phyloP scores from a whole-genome alignment of 2,329 filamentous ascomycete species.

The Arachnopeziza araneosa region DNA sequence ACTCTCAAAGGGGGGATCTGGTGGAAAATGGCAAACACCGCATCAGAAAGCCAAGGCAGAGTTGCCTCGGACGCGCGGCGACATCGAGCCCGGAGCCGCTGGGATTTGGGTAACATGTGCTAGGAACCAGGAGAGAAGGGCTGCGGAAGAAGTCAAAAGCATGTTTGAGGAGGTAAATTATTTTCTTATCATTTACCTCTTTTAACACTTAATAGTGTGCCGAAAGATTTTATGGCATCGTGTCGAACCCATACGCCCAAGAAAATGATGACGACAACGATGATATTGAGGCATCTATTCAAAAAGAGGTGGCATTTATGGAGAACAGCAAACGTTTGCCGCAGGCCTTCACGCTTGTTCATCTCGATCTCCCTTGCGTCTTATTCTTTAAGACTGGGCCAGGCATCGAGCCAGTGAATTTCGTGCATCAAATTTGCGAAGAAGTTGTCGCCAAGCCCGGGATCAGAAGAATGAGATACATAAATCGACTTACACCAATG shows the following conservation, averaged over 20 bases:
- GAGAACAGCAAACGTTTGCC: slow-evolving; percentile 36
- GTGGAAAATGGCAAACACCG: slow-evolving; percentile 56
- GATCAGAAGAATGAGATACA: slow-evolving; percentile 47
- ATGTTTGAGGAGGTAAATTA: slow-evolving; percentile 59
- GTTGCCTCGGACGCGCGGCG: slow-evolving; percentile 36
- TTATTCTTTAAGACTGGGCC: slow-evolving; percentile 54
- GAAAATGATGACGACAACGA: slow-evolving; percentile 40
- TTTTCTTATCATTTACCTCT: neutral
- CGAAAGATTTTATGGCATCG: slow-evolving; percentile 50
- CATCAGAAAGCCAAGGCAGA: slow-evolving; percentile 48
- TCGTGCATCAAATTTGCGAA: slow-evolving; percentile 50
- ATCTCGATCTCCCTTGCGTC: slow-evolving; percentile 54
- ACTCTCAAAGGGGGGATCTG: slow-evolving; percentile 37
- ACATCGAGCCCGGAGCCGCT: slow-evolving; percentile 60
- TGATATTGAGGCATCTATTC: slow-evolving; percentile 71
- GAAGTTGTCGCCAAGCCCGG: slow-evolving; percentile 43
- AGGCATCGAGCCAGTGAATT: slow-evolving; percentile 50
- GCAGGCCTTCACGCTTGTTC: slow-evolving; percentile 47
- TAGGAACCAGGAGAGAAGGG: slow-evolving; percentile 64
- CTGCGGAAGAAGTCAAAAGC: slow-evolving; percentile 59
- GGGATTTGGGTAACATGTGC: slow-evolving; percentile 78
- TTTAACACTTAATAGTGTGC: slow-evolving; percentile 49
- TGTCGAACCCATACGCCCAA: slow-evolving; percentile 31
- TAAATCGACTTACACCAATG: slow-evolving; percentile 56
- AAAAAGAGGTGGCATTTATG: slow-evolving; percentile 64